A percentile compares a stretch with the other conserved stretches of the same genome.
These are phyloP conservation scores for Cercospora citrullina DNA, from an alignment of 2,329 filamentous ascomycete species.

Conservation along the genomic window DNA sequence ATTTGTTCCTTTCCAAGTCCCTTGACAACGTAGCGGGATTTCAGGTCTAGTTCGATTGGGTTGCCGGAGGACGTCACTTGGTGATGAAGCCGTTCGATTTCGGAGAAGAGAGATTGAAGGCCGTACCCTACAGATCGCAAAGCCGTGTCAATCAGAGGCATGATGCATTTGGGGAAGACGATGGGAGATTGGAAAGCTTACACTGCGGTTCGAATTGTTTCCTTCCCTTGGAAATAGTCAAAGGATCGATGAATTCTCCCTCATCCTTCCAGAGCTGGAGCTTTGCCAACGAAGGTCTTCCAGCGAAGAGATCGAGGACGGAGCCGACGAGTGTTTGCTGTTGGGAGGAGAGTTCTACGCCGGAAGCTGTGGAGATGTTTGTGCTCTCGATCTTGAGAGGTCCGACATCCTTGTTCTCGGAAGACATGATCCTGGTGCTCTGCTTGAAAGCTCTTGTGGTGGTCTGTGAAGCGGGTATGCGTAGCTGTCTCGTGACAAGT, in stretches of 20 bases:
- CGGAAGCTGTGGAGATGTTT: conserved; percentile 54
- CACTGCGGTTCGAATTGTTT: conserved; percentile 53
- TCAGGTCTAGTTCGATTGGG: conserved; percentile 59
- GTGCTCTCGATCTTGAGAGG: conserved; percentile 55
- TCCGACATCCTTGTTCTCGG: conserved; percentile 19
- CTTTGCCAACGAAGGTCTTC: conserved; percentile 59
- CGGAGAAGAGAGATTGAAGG: conserved; percentile 57
- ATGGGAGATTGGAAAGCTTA: not conserved
- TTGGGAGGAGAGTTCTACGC: conserved; percentile 51
- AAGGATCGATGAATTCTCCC: conserved; percentile 59
- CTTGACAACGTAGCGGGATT: conserved; percentile 56
- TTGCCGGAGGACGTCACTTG: conserved; percentile 57
- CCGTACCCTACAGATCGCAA: conserved; percentile 52
- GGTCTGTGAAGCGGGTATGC: not conserved
- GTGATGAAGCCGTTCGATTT: conserved; percentile 58
- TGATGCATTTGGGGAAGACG: too few relatives aligned
- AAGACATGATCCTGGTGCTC: not conserved
- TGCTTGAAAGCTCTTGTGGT: not conserved
- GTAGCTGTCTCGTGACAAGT: not conserved
- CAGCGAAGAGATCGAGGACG: conserved; percentile 63
- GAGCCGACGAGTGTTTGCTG: conserved; percentile 59
- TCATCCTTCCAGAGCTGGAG: conserved; percentile 61
- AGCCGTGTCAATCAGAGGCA: too few relatives aligned
- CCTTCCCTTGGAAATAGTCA: conserved; percentile 59
- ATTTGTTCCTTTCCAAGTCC: conserved; percentile 54